A percentile compares a stretch with the other conserved stretches of the same genome.
Evolutionary conservation across 192 early-diverging fungal genomes (phyloP).

Genomic region (Backusella tuberculispora): DNA sequence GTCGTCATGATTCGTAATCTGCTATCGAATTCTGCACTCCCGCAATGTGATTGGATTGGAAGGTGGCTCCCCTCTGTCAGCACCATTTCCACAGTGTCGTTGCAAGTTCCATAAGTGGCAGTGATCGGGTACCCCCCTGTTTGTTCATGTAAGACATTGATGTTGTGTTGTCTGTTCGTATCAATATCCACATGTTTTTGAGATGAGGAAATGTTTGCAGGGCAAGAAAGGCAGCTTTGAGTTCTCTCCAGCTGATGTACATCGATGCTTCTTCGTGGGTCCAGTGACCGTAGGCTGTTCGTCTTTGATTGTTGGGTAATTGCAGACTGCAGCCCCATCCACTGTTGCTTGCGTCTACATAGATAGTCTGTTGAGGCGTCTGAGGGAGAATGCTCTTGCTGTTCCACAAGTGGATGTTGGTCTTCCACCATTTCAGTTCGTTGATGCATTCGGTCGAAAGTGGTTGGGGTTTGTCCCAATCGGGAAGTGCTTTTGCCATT

Average conservation of each 20-base stretch:
- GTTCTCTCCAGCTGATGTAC: slow-evolving; percentile 41
- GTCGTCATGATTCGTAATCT: slow-evolving; percentile 19
- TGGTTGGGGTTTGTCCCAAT: slow-evolving; percentile 12
- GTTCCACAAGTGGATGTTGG: neutral
- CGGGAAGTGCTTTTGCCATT: neutral
- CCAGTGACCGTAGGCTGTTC: neutral
- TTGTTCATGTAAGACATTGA: too few relatives aligned
- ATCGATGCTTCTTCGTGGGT: neutral
- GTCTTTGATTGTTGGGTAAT: neutral
- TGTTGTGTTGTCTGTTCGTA: too few relatives aligned
- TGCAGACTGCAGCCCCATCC: neutral
- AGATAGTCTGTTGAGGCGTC: neutral
- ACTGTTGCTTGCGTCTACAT: too few relatives aligned
- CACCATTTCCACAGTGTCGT: slow-evolving; percentile 21
- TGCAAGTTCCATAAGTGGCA: too few relatives aligned
- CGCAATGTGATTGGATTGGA: too few relatives aligned
- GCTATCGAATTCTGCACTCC: slow-evolving; percentile 1
- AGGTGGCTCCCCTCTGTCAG: neutral
- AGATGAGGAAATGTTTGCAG: neutral
- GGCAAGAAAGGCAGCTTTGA: slow-evolving; percentile 23
- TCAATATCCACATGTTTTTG: too few relatives aligned
- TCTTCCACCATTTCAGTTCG: slow-evolving; percentile 4
- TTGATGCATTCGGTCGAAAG: neutral
- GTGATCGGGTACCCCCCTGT: too few relatives aligned
- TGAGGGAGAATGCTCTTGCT: neutral